These are phyloP conservation scores for Physcomitrellopsis africana DNA, from an alignment of 225 moss, liverwort and hornwort genomes.

Conservation along the genomic window DNA sequence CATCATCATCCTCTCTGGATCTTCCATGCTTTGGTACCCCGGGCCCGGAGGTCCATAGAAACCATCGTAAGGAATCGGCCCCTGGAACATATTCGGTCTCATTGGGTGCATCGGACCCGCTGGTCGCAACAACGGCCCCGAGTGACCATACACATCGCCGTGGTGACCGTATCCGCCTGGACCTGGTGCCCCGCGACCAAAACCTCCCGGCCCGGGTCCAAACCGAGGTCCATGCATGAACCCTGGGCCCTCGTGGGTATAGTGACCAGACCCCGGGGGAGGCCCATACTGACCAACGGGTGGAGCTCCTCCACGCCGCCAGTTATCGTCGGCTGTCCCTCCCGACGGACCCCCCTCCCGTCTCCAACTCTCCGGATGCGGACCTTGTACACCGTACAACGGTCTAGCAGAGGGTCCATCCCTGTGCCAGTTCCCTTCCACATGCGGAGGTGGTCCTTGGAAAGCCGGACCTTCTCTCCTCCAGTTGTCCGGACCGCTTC, in stretches of 20 bases:
- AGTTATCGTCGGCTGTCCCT: slow-evolving; percentile 86
- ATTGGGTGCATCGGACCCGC: slow-evolving; percentile 83
- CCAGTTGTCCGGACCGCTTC: slow-evolving; percentile 75
- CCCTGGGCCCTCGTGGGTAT: slow-evolving; percentile 79
- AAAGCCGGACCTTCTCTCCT: slow-evolving; percentile 69
- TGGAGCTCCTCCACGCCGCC: slow-evolving; percentile 87
- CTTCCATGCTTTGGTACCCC: slow-evolving; percentile 80
- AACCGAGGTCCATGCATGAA: slow-evolving; percentile 89
- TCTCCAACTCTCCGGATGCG: slow-evolving; percentile 77
- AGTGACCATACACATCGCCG: slow-evolving; percentile 83
- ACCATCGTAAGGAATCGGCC: slow-evolving; percentile 85
- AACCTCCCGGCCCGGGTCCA: slow-evolving; percentile 73
- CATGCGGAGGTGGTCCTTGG: slow-evolving; percentile 63
- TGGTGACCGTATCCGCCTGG: slow-evolving; percentile 84
- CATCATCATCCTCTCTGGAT: slow-evolving; percentile 86
- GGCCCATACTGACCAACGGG: slow-evolving; percentile 84
- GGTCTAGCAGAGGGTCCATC: slow-evolving; percentile 68
- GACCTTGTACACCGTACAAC: slow-evolving; percentile 61
- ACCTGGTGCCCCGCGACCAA: slow-evolving; percentile 75
- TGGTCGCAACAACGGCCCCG: slow-evolving; percentile 69
- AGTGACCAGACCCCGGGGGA: slow-evolving; percentile 81
- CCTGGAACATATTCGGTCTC: slow-evolving; percentile 85
- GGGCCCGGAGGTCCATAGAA: slow-evolving; percentile 76
- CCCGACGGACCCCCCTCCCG: slow-evolving; percentile 72
- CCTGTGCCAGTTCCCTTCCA: slow-evolving; percentile 84